Evolutionary conservation across 2,329 filamentous ascomycete genomes (phyloP).

Genomic region (Ceratocystis cacaofunesta): DNA sequence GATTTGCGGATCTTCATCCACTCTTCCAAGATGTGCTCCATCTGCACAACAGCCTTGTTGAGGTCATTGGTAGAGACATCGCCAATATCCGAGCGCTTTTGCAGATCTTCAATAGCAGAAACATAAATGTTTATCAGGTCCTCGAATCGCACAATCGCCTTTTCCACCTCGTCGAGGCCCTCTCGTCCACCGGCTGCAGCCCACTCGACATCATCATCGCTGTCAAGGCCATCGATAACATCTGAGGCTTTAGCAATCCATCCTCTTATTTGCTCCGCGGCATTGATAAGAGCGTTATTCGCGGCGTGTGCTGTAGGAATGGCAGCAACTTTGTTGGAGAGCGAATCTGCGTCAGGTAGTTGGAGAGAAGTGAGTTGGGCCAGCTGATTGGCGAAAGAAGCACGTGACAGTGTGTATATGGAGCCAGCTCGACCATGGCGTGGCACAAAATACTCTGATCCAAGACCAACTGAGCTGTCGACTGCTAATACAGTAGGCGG

Average conservation of each 20-base stretch:
- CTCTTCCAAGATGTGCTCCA: slow-evolving; percentile 71
- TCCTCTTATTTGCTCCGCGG: slow-evolving; percentile 78
- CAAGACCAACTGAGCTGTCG: not conserved
- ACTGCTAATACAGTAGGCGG: slow-evolving; percentile 20
- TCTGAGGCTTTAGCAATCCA: slow-evolving; percentile 91
- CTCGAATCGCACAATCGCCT: slow-evolving; percentile 70
- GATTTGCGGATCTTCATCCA: slow-evolving; percentile 72
- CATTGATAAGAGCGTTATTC: slow-evolving; percentile 65
- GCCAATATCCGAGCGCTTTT: slow-evolving; percentile 60
- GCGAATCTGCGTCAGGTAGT: slow-evolving; percentile 68
- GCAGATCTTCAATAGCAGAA: slow-evolving; percentile 80
- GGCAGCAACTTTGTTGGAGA: slow-evolving; percentile 69
- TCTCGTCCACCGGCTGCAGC: slow-evolving; percentile 75
- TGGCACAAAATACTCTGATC: slow-evolving; percentile 45
- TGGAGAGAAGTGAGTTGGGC: slow-evolving; percentile 82
- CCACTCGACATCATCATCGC: slow-evolving; percentile 97
- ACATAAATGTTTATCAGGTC: slow-evolving; percentile 85
- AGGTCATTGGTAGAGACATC: slow-evolving; percentile 58
- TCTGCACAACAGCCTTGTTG: slow-evolving; percentile 62
- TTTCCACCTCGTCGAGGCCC: slow-evolving; percentile 58
- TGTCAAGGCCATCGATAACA: slow-evolving; percentile 75
- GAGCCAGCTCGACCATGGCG: slow-evolving; percentile 60
- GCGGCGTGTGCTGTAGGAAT: slow-evolving; percentile 78
- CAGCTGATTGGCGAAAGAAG: slow-evolving; percentile 85
- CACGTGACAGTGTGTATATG: slow-evolving; percentile 83